A percentile compares a stretch with the other conserved stretches of the same genome.
Evolutionary conservation across 495 filamentous ascomycete genomes (phyloP).

Genomic region (Immersiella caudata): DNA sequence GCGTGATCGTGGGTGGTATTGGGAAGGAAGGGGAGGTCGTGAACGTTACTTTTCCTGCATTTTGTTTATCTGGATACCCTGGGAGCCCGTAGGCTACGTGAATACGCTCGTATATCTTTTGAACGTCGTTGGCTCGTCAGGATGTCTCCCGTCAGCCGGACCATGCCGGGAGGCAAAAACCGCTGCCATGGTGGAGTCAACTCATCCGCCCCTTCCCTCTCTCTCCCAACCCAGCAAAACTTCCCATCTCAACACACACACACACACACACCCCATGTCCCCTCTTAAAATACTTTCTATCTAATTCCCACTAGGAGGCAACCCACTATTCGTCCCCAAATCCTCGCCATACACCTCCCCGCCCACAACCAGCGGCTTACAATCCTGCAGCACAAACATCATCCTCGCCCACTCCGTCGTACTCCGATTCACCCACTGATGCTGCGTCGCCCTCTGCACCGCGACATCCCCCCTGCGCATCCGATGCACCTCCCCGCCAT

Average conservation of each 20-base stretch:
- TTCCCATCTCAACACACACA: neutral
- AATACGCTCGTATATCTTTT: too few relatives aligned
- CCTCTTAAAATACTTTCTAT: neutral
- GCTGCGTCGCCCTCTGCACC: constrained; percentile 69
- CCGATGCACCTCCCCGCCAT: constrained; percentile 56
- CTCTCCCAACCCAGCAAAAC: neutral
- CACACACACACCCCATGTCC: too few relatives aligned
- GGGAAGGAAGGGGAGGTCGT: too few relatives aligned
- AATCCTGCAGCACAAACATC: constrained; percentile 61
- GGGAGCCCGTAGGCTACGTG: too few relatives aligned
- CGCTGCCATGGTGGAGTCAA: too few relatives aligned
- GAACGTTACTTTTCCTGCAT: too few relatives aligned
- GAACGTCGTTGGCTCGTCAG: too few relatives aligned
- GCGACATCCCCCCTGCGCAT: constrained; percentile 65
- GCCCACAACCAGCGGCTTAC: constrained; percentile 44
- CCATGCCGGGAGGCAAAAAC: too few relatives aligned
- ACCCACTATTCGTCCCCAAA: constrained; percentile 33
- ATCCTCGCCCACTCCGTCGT: constrained; percentile 59
- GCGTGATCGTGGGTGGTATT: too few relatives aligned
- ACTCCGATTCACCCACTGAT: constrained; percentile 66
- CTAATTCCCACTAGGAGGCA: constrained; percentile 45
- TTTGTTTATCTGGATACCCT: too few relatives aligned
- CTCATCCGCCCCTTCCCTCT: neutral
- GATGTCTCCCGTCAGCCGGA: too few relatives aligned
- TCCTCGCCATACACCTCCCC: constrained; percentile 54